Base-by-base conservation (phyloP, 1,139 yeast species). In the Geotrichum reessii region DNA sequence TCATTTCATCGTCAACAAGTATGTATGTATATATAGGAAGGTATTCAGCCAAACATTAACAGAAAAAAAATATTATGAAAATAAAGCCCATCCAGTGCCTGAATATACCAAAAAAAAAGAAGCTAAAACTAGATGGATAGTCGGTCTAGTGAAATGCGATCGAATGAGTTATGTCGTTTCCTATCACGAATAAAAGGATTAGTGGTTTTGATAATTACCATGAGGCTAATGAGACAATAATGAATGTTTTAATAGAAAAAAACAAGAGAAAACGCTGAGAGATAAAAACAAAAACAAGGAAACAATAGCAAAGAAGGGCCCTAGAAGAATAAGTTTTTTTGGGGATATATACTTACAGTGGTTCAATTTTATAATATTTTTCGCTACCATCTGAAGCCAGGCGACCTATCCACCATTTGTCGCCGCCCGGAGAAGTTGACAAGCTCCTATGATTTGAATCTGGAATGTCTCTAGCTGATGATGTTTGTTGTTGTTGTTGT, bases 401-500 rank as follows among this genome's bases (percentile, higher is more conserved):
- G 6, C 72, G 71, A 4, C 73, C 73, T 33, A 70, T 69, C 73
- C 73, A 69, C 71, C 71, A 68, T 56, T 68, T 67, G 50, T 66
- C 69, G 14, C 7, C 19, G 50, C 56, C 62, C 5, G 62, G 62
- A 11, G 59, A 56, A 6, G 61, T 55, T 5, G 62, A 56, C 21
- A 33, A 33, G 27, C 51, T 53, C 1, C 49, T 53, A 14, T 40
- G 52, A 21, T 47, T 40, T 12, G 53, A 37, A 25, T 52, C 50
- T 7, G 54, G 47, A n/a, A 31, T 55, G 19, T 48, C 48, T 14
- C 47, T 46, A 2, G 44, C 44, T 37, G 44, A 14, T 8, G 22
- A 24, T 42, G 40, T 24, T 61, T 56, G 21, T 55, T 58, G 49
- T 62, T 63, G 58, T 63, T 63, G 25, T 21, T 25, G 47, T 31